Conservation (phyloP, 805 yeast genomes). For the Barnettozyma californica region DNA sequence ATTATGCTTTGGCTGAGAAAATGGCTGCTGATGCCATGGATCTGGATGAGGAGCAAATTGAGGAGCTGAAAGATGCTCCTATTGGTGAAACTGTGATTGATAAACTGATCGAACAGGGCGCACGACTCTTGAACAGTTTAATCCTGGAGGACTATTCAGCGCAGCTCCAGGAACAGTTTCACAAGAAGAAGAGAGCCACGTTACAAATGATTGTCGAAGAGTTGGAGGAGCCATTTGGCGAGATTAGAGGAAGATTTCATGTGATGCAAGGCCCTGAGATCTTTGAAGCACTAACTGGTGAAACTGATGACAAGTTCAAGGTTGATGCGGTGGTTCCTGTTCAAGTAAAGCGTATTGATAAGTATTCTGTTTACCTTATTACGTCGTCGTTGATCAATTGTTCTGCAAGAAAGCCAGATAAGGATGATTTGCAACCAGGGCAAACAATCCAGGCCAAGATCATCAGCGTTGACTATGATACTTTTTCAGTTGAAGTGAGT, state of each 20-base stretch:
- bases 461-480: conserved; percentile 62
- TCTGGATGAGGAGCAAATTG: conserved; percentile 88
- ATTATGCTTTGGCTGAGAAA: conserved; percentile 89
- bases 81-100: conserved; percentile 66
- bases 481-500: conserved; percentile 69
- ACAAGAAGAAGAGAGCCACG: conserved; percentile 71
- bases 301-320: conserved; percentile 61
- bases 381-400: conserved; percentile 66
- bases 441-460: conserved; percentile 88
- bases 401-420: conserved; percentile 42
- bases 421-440: conserved; percentile 47
- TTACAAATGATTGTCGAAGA: conserved; percentile 82
- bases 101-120: conserved; percentile 62
- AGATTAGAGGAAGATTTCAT: conserved; percentile 71
- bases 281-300: conserved; percentile 88
- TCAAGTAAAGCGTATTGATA: conserved; percentile 55
- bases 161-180: conserved; percentile 70
- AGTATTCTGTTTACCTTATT: conserved; percentile 37
- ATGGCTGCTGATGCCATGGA: conserved; percentile 99
- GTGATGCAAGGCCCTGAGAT: conserved; percentile 62
- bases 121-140: conserved; percentile 73
- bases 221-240: conserved; percentile 82
- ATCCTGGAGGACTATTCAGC: conserved; percentile 89
- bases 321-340: conserved; percentile 74
- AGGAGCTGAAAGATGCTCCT: conserved; percentile 62